These are phyloP conservation scores for Solanum hybrid DNA, from an alignment of 305 asterid species.

Conservation along the genomic window DNA sequence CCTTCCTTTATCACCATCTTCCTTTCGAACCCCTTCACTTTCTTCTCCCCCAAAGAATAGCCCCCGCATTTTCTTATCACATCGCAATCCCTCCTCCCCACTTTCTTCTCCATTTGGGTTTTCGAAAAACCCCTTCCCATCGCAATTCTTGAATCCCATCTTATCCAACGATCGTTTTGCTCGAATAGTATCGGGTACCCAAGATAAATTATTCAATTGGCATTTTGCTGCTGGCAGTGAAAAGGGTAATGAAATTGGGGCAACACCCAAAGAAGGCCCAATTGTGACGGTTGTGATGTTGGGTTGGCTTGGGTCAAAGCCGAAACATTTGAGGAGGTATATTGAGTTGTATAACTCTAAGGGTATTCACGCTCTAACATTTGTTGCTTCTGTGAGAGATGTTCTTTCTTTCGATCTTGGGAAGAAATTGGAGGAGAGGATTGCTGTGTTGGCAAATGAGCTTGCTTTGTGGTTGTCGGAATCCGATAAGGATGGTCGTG, in stretches of 20 bases:
- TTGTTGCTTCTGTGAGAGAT: constrained; percentile 61
- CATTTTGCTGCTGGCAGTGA: constrained; percentile 21
- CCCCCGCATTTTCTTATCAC: neutral
- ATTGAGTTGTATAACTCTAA: constrained; percentile 48
- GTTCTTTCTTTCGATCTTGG: constrained; percentile 74
- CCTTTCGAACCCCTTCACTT: constrained; percentile 1
- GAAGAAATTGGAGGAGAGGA: constrained; percentile 47
- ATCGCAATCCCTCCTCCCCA: neutral
- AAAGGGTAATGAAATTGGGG: constrained; percentile 3
- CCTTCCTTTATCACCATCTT: neutral
- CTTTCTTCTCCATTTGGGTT: neutral
- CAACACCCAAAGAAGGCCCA: constrained; percentile 20
- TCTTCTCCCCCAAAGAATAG: neutral
- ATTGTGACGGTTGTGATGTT: constrained; percentile 65
- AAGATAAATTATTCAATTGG: constrained; percentile 31
- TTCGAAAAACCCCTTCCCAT: neutral
- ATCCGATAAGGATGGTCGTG: constrained; percentile 35
- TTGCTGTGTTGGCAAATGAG: constrained; percentile 38
- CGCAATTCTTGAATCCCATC: constrained; percentile 13
- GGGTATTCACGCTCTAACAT: constrained; percentile 61
- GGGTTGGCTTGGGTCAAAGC: constrained; percentile 83
- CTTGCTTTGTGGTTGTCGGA: constrained; percentile 50
- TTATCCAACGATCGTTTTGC: constrained; percentile 19
- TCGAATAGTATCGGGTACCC: constrained; percentile 26
- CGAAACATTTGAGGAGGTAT: constrained; percentile 65